These are phyloP conservation scores for Phytophthora sp. DNA, from an alignment of 352 stramenopile genomes.

Conservation along the genomic window DNA sequence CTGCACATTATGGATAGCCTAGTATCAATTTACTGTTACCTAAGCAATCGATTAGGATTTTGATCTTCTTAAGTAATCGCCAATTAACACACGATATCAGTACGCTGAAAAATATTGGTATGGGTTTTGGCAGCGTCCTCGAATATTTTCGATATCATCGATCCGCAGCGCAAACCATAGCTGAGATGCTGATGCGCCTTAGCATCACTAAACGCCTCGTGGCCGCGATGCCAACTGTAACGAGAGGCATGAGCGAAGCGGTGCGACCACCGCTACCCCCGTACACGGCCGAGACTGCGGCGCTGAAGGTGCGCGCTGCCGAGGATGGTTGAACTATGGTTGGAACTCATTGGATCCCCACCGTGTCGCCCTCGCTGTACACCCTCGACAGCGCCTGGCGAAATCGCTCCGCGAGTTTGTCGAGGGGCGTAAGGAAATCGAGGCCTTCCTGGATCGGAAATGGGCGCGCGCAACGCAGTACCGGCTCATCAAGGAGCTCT, in stretches of 20 bases:
- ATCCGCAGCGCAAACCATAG: too few relatives aligned
- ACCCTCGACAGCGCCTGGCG: slow-evolving; percentile 81
- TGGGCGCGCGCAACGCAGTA: slow-evolving; percentile 83
- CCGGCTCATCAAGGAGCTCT: slow-evolving; percentile 91
- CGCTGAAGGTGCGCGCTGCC: slow-evolving; percentile 81
- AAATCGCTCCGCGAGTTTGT: slow-evolving; percentile 88
- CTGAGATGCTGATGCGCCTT: too few relatives aligned
- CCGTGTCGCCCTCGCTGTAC: slow-evolving; percentile 85
- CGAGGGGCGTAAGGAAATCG: slow-evolving; percentile 73
- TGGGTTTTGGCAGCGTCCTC: too few relatives aligned
- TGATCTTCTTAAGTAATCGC: too few relatives aligned
- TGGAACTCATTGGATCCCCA: slow-evolving; percentile 87
- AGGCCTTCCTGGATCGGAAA: slow-evolving; percentile 78
- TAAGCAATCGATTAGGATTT: too few relatives aligned
- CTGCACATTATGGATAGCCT: too few relatives aligned
- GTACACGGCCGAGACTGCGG: slow-evolving; percentile 80
- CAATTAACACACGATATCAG: too few relatives aligned
- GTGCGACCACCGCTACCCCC: slow-evolving; percentile 64
- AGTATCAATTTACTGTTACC: too few relatives aligned
- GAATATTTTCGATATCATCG: too few relatives aligned
- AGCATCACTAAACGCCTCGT: not conserved
- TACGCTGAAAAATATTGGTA: too few relatives aligned
- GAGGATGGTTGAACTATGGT: slow-evolving; percentile 93
- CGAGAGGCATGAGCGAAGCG: slow-evolving; percentile 21
- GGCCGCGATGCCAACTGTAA: not conserved